These are phyloP conservation scores for Xerocomellus chrysenteron DNA, from an alignment of 768 basidiomycete species.

Conservation along the genomic window DNA sequence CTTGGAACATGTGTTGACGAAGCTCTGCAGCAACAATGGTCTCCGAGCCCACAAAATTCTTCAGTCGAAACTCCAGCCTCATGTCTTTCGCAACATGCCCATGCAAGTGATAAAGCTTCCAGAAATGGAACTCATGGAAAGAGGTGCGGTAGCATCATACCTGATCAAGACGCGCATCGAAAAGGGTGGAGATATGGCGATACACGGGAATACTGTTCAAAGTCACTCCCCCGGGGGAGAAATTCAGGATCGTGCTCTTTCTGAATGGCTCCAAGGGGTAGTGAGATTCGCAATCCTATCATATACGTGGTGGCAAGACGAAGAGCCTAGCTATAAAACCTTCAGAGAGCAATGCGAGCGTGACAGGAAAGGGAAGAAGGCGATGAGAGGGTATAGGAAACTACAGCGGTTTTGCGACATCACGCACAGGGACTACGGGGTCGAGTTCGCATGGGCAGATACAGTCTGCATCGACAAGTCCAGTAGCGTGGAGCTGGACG, in stretches of 20 bases:
- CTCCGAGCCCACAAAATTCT: neutral
- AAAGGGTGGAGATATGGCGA: too few species aligned
- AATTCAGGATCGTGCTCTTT: neutral
- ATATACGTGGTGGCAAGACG: neutral
- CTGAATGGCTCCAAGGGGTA: neutral
- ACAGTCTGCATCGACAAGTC: conserved; percentile 18
- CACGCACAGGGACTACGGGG: neutral
- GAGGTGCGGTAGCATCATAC: neutral
- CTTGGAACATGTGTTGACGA: neutral
- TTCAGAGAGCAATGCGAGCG: neutral
- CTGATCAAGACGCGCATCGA: neutral
- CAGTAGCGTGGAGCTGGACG: conserved; percentile 20
- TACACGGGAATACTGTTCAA: too few species aligned
- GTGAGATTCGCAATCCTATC: neutral
- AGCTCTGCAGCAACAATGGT: neutral
- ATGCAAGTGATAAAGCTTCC: neutral
- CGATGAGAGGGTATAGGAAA: neutral
- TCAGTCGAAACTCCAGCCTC: neutral
- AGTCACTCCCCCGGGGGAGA: neutral
- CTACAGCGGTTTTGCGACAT: neutral
- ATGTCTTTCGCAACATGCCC: neutral
- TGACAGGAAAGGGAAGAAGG: neutral
- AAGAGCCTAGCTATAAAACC: neutral
- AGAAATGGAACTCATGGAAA: neutral
- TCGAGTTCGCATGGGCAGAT: conserved; percentile 13